A percentile compares a stretch with the other conserved stretches of the same genome.
phyloP scores from a whole-genome alignment of 1,284 basidiomycete genomes.

The Puccinia novopanici region DNA sequence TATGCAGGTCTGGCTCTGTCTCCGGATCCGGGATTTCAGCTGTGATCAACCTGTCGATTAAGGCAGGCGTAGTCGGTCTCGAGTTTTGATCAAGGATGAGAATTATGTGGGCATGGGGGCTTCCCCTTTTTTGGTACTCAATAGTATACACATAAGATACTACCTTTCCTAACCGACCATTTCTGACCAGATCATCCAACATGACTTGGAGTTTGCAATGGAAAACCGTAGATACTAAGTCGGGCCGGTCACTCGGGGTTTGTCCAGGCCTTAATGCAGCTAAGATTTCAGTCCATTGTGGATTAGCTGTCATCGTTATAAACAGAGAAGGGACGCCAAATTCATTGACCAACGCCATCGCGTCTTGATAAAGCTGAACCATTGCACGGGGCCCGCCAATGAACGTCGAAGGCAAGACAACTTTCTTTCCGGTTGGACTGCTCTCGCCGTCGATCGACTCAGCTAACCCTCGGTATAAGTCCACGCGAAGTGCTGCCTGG shows the following conservation, averaged over 20 bases:
- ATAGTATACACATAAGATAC: constrained; percentile 62
- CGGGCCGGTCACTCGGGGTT: constrained; percentile 61
- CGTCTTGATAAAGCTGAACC: constrained; percentile 60
- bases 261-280: constrained; percentile 61
- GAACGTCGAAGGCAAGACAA: constrained; percentile 60
- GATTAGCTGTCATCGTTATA: constrained; percentile 61
- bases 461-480: neutral
- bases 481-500: neutral
- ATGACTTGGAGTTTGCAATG: constrained; percentile 61
- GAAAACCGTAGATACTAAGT: constrained; percentile 63
- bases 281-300: constrained; percentile 61
- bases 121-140: constrained; percentile 65
- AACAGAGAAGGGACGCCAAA: constrained; percentile 60
- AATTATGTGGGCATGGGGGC: constrained; percentile 62
- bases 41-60: neutral
- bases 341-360: constrained; percentile 58
- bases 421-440: constrained; percentile 47
- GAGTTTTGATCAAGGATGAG: neutral
- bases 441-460: neutral
- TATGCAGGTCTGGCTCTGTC: neutral
- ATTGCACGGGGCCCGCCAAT: constrained; percentile 59
- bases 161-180: constrained; percentile 58
- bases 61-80: neutral
- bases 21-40: neutral
- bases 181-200: constrained; percentile 52